Evolutionary conservation across 139 green algal genomes (phyloP).

Genomic region (Pleodorina starrii): DNA sequence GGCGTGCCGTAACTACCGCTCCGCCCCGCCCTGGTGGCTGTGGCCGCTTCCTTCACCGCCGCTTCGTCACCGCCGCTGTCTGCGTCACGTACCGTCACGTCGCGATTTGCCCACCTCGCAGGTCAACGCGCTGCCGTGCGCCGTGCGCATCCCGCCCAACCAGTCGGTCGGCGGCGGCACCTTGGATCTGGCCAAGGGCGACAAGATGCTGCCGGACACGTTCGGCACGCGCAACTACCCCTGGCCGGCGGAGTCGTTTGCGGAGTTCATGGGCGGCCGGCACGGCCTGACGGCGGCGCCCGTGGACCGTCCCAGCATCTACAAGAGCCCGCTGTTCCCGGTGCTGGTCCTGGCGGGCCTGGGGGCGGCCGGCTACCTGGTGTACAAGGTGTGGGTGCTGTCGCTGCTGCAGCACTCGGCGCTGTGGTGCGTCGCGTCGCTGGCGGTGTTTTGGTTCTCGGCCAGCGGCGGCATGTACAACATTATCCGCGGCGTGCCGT

Average conservation of each 20-base stretch:
- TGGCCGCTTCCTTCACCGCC: no score
- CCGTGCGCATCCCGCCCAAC: conserved; percentile 63
- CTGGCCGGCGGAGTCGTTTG: conserved; percentile 76
- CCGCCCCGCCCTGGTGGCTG: no score
- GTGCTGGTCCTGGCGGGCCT: conserved; percentile 60
- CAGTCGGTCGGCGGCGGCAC: conserved; percentile 40
- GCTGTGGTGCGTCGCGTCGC: conserved; percentile 63
- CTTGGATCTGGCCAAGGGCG: conserved; percentile 23
- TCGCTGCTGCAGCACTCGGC: conserved; percentile 56
- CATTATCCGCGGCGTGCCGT: conserved; percentile 90
- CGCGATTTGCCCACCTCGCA: neutral
- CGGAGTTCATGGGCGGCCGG: conserved; percentile 55
- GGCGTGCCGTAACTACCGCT: no score
- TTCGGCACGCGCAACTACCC: conserved; percentile 54
- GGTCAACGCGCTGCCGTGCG: conserved; percentile 72
- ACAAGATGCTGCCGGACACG: conserved; percentile 52
- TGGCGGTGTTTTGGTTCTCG: conserved; percentile 81
- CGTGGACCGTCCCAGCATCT: conserved; percentile 68
- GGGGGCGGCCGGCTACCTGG: conserved; percentile 33
- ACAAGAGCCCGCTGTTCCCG: conserved; percentile 64
- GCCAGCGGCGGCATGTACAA: conserved; percentile 90
- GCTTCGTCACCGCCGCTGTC: neutral
- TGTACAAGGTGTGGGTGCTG: conserved; percentile 39
- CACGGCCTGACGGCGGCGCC: conserved; percentile 59
- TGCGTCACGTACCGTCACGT: neutral